Base-by-base conservation (phyloP, 495 filamentous ascomycete genomes). In the Penicillium manginii region DNA sequence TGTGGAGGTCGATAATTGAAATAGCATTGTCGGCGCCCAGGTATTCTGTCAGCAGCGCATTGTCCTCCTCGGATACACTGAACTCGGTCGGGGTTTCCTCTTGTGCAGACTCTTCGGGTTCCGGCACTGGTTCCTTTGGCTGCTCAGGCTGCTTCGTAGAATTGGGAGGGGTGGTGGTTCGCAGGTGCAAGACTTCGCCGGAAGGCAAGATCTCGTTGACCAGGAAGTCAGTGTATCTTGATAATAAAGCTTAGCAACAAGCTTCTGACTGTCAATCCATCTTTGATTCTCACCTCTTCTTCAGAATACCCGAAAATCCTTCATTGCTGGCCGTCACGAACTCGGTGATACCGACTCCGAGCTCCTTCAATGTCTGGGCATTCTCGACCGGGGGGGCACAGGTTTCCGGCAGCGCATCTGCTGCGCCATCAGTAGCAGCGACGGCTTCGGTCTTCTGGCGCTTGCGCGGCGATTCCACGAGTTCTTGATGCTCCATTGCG, bases 191-290 rank as follows among this genome's bases (percentile, higher is more conserved):
- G 3, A 96, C 93, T 49, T 85, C 76, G 12, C 92, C 93, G 67
- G 87, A 83, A 11, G 86, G 87, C 14, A 82, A 72, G 61, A 98
- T 94, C 75, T 98, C 94, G 69, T 97, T 91, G 55, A 98, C 94
- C 49, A 93, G 76, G 72, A 98, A 98, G 69, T 98, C 94, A 14
- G 93, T 96, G 73, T 92, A 98, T 63, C 91, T 94, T 0, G 4
- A 14, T 1, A 7, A 53, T 61, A 39, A 26, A 18, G 6, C 2
- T 60, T 48, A 60, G 42, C 37, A 33, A 22, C 4, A 32, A 4
- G 7, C 3, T n/a, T n/a, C 2, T 17, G 17, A 7, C 7, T 9
- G 4, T 18, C 14, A 18, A 43, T 17, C 10, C 15, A 17, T 2
- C 4, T 43, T 6, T n/a, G 15, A 33, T 33, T 10, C 67, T 58